Conservation (phyloP, 2,329 filamentous ascomycete species). For the Trichoderma cornu-damae region DNA sequence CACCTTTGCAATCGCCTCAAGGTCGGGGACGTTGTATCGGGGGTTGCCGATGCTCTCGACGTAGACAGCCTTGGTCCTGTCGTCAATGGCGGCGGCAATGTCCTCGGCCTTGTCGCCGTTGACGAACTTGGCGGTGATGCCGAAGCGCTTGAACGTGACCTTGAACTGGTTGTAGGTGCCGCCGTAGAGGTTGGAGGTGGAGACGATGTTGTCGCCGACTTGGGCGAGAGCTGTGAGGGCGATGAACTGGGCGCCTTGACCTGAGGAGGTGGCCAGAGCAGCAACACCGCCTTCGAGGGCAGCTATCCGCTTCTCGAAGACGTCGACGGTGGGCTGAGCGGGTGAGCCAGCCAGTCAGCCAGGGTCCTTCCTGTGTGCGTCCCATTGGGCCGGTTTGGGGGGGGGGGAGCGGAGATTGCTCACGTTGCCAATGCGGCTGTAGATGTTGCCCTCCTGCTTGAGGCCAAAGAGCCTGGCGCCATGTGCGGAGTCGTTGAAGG, state of each 20-base stretch:
- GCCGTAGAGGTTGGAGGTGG: constrained; percentile 85
- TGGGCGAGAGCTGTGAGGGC: constrained; percentile 77
- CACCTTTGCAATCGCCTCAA: constrained; percentile 77
- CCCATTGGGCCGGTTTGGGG: not conserved
- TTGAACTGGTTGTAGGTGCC: constrained; percentile 98
- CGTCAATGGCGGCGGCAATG: constrained; percentile 78
- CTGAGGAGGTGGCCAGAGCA: constrained; percentile 77
- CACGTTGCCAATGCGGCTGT: constrained; percentile 93
- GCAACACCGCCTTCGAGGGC: constrained; percentile 89
- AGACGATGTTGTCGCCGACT: constrained; percentile 86
- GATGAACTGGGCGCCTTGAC: constrained; percentile 91
- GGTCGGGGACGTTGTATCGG: constrained; percentile 85
- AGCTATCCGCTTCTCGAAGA: constrained; percentile 95
- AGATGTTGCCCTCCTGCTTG: constrained; percentile 97
- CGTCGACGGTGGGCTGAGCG: constrained; percentile 79
- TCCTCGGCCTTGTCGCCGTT: constrained; percentile 73
- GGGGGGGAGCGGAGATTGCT: constrained; percentile 29
- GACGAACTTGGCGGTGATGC: constrained; percentile 84
- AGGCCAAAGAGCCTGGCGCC: constrained; percentile 92
- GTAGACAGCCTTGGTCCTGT: constrained; percentile 88
- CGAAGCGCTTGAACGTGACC: constrained; percentile 79
- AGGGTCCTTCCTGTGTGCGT: not conserved
- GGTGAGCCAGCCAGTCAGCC: not conserved
- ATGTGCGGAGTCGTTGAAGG: constrained; percentile 94
- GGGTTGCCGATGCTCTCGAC: constrained; percentile 93